Conservation (phyloP, 352 stramenopile species). For the Phytophthora boehmeriae region DNA sequence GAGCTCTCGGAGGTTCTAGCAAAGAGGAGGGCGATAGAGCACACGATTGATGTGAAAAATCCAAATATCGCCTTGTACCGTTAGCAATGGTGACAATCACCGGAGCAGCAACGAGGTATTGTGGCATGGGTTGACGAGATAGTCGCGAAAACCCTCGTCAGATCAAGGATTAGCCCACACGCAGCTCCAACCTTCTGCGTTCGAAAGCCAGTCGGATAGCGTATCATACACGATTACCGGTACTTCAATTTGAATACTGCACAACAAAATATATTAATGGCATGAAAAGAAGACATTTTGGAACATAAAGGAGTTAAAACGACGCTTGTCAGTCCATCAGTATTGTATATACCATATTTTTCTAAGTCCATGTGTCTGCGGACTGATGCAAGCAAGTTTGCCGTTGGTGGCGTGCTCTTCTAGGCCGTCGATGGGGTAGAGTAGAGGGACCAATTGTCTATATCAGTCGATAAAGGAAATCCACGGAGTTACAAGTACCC, state of each 20-base stretch:
- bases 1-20: conserved; percentile 13
- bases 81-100: conserved; percentile 4
- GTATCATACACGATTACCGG: conserved; percentile 32
- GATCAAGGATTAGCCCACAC: conserved; percentile 27
- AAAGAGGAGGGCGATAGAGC: conserved; percentile 6
- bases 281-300: conserved; percentile 30
- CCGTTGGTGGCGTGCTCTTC: conserved; percentile 12
- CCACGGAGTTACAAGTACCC: not conserved
- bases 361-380: conserved; percentile 4
- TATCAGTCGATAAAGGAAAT: not conserved
- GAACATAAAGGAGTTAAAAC: conserved; percentile 4
- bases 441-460: not conserved
- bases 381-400: conserved; percentile 11
- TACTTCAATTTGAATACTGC: conserved; percentile 15
- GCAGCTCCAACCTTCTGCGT: conserved; percentile 34
- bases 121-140: not conserved
- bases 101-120: conserved; percentile 14
- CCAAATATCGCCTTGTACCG: conserved; percentile 7
- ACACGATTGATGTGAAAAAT: conserved; percentile 14
- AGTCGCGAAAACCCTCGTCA: conserved; percentile 10
- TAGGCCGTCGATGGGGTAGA: conserved; percentile 5
- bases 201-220: conserved; percentile 29
- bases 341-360: conserved; percentile 14
- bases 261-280: conserved; percentile 20
- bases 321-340: conserved; percentile 2